These are phyloP conservation scores for Larix kaempferi DNA, from an alignment of 75 land plant species.

Conservation along the genomic window DNA sequence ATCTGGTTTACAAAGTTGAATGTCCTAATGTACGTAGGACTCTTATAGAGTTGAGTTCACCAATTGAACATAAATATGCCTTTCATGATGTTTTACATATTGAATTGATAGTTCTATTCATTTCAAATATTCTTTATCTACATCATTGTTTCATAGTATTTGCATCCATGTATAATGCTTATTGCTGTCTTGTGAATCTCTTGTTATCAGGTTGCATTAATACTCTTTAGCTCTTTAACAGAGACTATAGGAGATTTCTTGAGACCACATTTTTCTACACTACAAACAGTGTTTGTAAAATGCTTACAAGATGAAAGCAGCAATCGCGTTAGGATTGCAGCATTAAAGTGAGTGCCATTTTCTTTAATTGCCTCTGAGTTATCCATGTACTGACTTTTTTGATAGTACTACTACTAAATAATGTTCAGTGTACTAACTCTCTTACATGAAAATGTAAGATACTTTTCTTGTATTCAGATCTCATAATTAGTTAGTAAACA, in stretches of 20 bases:
- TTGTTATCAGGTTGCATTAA: slow-evolving; percentile 81
- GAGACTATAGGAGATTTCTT: slow-evolving; percentile 90
- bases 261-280: slow-evolving; percentile 67
- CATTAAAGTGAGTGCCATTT: slow-evolving; percentile 66
- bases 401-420: not conserved
- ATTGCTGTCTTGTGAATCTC: not conserved
- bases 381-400: not conserved
- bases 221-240: slow-evolving; percentile 93
- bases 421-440: not conserved
- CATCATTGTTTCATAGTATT: not conserved
- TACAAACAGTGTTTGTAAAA: slow-evolving; percentile 81
- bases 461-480: not conserved
- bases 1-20: not conserved
- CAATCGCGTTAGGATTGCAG: slow-evolving; percentile 90
- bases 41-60: not conserved
- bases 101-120: not conserved
- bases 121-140: not conserved
- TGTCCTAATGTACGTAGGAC: too few species aligned
- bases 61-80: not conserved
- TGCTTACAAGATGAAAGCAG: slow-evolving; percentile 89
- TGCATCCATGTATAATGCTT: not conserved
- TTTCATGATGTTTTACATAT: not conserved
- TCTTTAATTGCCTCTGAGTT: not conserved
- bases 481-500: not conserved
- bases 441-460: not conserved